Conservation (phyloP, 139 green algal genomes). For the Chlamydomonas schloesseri region DNA sequence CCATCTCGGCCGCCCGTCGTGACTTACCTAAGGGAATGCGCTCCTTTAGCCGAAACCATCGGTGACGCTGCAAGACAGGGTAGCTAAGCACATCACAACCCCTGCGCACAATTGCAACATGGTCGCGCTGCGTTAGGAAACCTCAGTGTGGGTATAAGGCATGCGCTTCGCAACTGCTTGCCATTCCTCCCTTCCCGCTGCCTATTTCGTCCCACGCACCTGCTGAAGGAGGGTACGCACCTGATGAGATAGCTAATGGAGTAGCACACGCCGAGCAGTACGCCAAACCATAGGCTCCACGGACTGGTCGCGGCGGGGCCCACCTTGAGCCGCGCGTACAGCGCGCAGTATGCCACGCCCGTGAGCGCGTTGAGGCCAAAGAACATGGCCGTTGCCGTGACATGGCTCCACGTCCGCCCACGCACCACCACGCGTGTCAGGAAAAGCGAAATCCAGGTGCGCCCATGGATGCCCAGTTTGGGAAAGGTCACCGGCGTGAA, state of each 20-base stretch:
- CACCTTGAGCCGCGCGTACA: constrained; percentile 29
- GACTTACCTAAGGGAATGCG: constrained; percentile 4
- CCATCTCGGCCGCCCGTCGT: too few species aligned
- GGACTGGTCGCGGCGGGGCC: background rate
- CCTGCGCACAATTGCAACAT: constrained; percentile 22
- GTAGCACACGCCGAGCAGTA: constrained; percentile 33
- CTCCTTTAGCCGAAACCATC: constrained; percentile 48
- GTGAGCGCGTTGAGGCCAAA: constrained; percentile 17
- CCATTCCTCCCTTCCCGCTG: too few species aligned
- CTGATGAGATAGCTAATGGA: constrained; percentile 31
- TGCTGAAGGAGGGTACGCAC: too few species aligned
- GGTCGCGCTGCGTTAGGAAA: too few species aligned
- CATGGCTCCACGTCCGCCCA: background rate
- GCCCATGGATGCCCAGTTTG: constrained; percentile 29
- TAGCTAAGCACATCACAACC: constrained; percentile 44
- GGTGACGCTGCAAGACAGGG: constrained; percentile 38
- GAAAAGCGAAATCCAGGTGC: constrained; percentile 39
- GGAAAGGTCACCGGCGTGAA: constrained; percentile 30
- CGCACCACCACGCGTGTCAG: constrained; percentile 34
- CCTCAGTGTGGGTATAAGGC: too few species aligned
- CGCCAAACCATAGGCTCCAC: constrained; percentile 39
- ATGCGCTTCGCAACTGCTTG: too few species aligned
- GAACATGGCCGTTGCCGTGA: background rate
- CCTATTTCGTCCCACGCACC: too few species aligned
- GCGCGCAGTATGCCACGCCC: background rate